Evolutionary conservation across 345 rosid genomes (phyloP).

Genomic region (Arabidopsis arenosa): DNA sequence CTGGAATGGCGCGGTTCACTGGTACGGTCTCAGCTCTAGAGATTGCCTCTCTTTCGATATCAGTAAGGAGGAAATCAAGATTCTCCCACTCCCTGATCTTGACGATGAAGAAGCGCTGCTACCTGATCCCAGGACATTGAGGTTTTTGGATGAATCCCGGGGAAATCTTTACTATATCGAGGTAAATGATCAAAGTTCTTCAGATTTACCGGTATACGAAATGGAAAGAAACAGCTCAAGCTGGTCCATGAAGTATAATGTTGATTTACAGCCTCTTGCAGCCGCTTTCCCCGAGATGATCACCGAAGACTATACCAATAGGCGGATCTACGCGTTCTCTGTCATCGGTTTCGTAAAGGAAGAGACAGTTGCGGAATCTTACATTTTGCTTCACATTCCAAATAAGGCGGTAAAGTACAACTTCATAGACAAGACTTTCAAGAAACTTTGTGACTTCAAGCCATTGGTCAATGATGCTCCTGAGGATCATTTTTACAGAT

Average conservation of each 20-base stretch:
- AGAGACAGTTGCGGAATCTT: constrained; percentile 45
- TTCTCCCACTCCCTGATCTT: constrained; percentile 42
- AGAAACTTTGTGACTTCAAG: constrained; percentile 36
- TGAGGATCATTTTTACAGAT: neutral
- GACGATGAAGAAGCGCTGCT: neutral
- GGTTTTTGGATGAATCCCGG: constrained; percentile 41
- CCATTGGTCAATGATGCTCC: neutral
- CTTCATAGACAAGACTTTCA: constrained; percentile 40
- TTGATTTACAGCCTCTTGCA: constrained; percentile 45
- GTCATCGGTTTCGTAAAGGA: constrained; percentile 37
- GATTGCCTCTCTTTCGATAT: constrained; percentile 42
- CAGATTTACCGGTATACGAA: constrained; percentile 44
- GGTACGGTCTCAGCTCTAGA: constrained; percentile 34
- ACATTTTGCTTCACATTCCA: constrained; percentile 45
- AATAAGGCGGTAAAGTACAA: constrained; percentile 41
- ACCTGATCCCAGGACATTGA: neutral
- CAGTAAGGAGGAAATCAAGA: constrained; percentile 35
- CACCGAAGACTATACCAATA: neutral
- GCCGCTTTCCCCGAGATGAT: constrained; percentile 48
- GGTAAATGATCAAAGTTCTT: constrained; percentile 29
- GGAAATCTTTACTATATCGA: constrained; percentile 44
- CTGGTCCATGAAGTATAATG: constrained; percentile 51
- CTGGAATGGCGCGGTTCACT: constrained; percentile 48
- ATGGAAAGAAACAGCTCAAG: constrained; percentile 45
- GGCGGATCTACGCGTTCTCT: constrained; percentile 29